Base-by-base conservation (phyloP, 169 alveolate genomes). In the Plasmodium berghei region DNA sequence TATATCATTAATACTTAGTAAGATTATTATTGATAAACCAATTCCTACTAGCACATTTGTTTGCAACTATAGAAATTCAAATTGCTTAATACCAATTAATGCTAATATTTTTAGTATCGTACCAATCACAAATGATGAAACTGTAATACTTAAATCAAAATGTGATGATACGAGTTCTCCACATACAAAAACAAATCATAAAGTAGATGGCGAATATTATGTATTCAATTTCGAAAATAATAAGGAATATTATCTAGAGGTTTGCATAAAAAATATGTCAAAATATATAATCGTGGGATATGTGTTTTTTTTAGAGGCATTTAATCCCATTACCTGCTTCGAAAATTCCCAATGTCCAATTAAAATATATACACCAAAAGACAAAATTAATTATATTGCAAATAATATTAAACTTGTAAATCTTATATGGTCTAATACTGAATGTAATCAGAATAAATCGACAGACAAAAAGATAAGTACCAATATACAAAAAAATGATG, bases 321-420 rank as follows among this genome's bases (percentile, higher is more conserved):
- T 46, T 63, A 26, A 28, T n/a, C 89, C 89, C 16, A 46, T 77
- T 34, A 64, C 20, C 26, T 77, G 89, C 66, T 77, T 77, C 66
- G 22, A 63, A 40, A 75, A 75, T 42, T 48, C 59, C 14, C 61
- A 46, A 52, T 77, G 89, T 46, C 77, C 66, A 22, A 49, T 77
- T 63, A 77, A 64, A 64, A 0, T 18, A 49, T 64, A 20, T 55
- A 77, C 77, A 20, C 42, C 5, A 28, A 64, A 48, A 56, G 75
- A 28, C 12, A 62, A 77, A 63, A 40, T 63, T 5, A 5, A 64
- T 9, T 63, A 77, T 55, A 66, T 77, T 48, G 24, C 28, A 55
- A 22, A 49, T 18, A 28, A 77, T 49, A 58, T 77, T 63, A 67
- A 64, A 48, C 48, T 55, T 22, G 55, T 64, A 45, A 77, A 74